Evolutionary conservation across 1,139 yeast species (phyloP).

Genomic region (Yamadazyma diospyri): DNA sequence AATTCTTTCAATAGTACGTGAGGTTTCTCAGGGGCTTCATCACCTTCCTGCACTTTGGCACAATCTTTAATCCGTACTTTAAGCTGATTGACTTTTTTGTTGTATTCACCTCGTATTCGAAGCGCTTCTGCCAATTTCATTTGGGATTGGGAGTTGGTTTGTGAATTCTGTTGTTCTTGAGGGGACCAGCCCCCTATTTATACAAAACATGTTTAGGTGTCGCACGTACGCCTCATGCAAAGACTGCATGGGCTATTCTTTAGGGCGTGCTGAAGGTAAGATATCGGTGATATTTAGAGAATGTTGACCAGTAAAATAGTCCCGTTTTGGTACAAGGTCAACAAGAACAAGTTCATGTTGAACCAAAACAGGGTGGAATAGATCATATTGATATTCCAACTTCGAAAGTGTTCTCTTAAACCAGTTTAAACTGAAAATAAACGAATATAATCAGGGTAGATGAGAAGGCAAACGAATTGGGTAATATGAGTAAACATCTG

Average conservation of each 20-base stretch:
- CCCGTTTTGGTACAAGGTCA: slow-evolving; percentile 29
- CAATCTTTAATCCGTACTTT: slow-evolving; percentile 11
- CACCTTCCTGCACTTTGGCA: slow-evolving; percentile 16
- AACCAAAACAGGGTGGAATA: slow-evolving; percentile 47
- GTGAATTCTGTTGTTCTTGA: too few relatives aligned
- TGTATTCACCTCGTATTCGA: slow-evolving; percentile 13
- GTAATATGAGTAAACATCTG: not conserved
- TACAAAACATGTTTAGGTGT: too few relatives aligned
- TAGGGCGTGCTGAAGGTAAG: too few relatives aligned
- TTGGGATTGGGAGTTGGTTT: not conserved
- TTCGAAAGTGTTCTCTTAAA: slow-evolving; percentile 47
- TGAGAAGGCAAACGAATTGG: slow-evolving; percentile 42
- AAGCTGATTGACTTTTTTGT: slow-evolving; percentile 8
- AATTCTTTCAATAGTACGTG: slow-evolving; percentile 8
- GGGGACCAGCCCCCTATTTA: too few relatives aligned
- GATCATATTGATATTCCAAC: slow-evolving; percentile 40
- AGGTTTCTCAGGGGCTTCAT: slow-evolving; percentile 14
- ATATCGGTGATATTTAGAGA: too few relatives aligned
- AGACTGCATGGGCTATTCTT: too few relatives aligned
- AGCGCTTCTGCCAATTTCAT: slow-evolving; percentile 12
- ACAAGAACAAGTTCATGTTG: slow-evolving; percentile 2
- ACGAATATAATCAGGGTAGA: slow-evolving; percentile 51
- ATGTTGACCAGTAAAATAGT: slow-evolving; percentile 43
- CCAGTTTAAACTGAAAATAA: slow-evolving; percentile 52
- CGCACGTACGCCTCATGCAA: too few relatives aligned